A percentile compares a stretch with the other conserved stretches of the same genome.
Conservation (phyloP, 352 stramenopile species). For the Plasmopara muralis region DNA sequence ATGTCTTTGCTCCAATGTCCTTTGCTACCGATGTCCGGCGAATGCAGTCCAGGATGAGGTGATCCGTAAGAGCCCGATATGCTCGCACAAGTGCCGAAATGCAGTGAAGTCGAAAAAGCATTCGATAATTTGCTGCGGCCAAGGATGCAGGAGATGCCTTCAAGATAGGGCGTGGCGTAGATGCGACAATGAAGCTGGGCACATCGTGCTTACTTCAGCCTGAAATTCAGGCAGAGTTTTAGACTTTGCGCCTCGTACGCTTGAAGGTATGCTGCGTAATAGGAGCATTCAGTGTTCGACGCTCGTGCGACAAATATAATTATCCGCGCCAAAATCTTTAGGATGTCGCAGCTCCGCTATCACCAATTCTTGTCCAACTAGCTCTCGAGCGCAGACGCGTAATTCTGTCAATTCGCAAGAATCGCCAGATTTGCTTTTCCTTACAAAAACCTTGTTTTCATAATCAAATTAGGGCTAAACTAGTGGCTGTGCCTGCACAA, state of each 20-base stretch:
- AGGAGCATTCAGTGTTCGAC: constrained; percentile 68
- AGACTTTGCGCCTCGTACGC: constrained; percentile 59
- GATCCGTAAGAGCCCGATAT: constrained; percentile 41
- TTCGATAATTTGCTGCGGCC: constrained; percentile 56
- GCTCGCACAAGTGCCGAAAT: constrained; percentile 49
- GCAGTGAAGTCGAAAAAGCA: constrained; percentile 64
- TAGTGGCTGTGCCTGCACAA: too few species aligned
- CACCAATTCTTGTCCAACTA: too few species aligned
- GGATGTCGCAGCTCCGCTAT: too few species aligned
- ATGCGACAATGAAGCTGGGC: constrained; percentile 15
- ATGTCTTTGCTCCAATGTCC: too few species aligned
- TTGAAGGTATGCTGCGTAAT: constrained; percentile 70
- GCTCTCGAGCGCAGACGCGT: too few species aligned
- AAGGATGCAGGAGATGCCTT: constrained; percentile 73
- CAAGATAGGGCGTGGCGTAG: constrained; percentile 37
- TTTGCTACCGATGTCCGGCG: too few species aligned
- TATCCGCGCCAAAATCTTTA: too few species aligned
- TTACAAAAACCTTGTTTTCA: too few species aligned
- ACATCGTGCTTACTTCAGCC: constrained; percentile 45
- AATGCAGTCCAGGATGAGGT: too few species aligned
- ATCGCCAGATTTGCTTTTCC: too few species aligned
- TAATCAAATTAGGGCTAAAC: too few species aligned
- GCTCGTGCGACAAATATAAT: constrained; percentile 18
- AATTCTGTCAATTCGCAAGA: too few species aligned
- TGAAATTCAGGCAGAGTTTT: constrained; percentile 63